Base-by-base conservation (phyloP, 257 asterid genomes). In the Nicotiana noctiflora region DNA sequence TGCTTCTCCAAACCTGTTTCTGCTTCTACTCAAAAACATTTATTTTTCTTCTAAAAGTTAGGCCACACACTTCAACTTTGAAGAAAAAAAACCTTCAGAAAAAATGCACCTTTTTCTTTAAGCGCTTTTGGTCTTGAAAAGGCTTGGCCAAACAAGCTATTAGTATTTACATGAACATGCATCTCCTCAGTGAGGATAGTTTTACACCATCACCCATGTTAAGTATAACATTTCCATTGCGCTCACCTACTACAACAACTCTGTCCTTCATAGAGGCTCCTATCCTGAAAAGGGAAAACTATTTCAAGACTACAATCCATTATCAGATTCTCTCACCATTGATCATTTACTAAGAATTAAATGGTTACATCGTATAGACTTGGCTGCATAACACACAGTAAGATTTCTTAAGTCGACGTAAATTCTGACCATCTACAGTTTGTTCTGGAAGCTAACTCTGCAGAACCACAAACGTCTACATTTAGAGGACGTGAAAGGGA, bases 121-220 rank as follows among this genome's bases (percentile, higher is more conserved):
- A 34, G 40, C 44, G 9, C 46, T 37, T 37, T 37, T 34, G 8
- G 46, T 37, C 46, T 37, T 37, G 46, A 37, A 37, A 34, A 37
- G 7, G 46, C 46, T 37, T 37, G 46, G 46, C 10, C 46, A 37
- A 37, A 37, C 10, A 37, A 37, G 46, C 46, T 32, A 4, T 12
- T 13, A 59, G 4, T 49, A 74, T 74, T 74, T 74, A 74, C 79
- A 74, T 49, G 61, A 49, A 14, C 79, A 49, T 74, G 79, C 44
- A 74, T 49, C 61, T 25, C 61, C 49, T 40, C 40, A 23, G 15
- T 23, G 79, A 74, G 61, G 61, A 23, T 74, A 70, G 2, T 6
- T 44, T 21, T 70, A 18, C 76, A 67, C 29, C 76, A 67, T 37
- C n/a, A 19, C 75, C 53, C 10, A 18, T 18, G 4, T n/a, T n/a